Base-by-base conservation (phyloP, 2,329 filamentous ascomycete genomes). In the Hypoxylon sp. region DNA sequence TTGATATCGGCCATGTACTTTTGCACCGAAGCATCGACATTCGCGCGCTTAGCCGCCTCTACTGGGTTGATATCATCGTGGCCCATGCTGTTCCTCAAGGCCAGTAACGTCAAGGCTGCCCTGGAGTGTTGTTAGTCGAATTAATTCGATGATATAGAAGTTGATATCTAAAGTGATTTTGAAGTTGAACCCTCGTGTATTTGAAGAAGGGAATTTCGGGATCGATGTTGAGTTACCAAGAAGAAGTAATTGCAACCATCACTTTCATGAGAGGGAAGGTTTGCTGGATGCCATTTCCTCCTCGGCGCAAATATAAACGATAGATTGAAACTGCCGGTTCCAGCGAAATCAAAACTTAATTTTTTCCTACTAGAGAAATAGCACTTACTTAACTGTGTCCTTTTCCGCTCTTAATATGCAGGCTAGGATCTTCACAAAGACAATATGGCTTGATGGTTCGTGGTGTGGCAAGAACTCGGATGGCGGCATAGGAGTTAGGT, bases 1-100 rank as follows among this genome's bases (percentile, higher is more conserved):
- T 65, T 10, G 17, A 65, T 35, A 2, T 67, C 53, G 3, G 60
- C 35, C 22, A 60, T 47, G n/a, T 60, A 42, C 33, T 17, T 65
- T 29, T 50, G 47, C 10, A 58, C 54, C 8, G 53, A 57, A 2
- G 54, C n/a, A 9, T 53, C 37, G n/a, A 11, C 14, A 48, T 50
- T 58, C 17, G 37, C 17, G 4, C 35, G 33, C 42, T 35, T 56
- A 3, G 50, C 33, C 14, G 33, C 14, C 22, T 63, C 57, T 11
- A 10, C n/a, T 22, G n/a, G 37, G n/a, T 33, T 39, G 14, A 2
- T 26, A 3, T 14, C 19, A 17, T 47, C 14, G 11, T 13, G 46
- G 10, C 6, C 26, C 67, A 61, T 67, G 22, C 14, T 47, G 3
- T 17, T 26, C 3, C 39, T 11, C 2, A 44, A 44, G 17, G 17